phyloP scores from a whole-genome alignment of 257 asterid genomes.

The Solanum paucissectum region DNA sequence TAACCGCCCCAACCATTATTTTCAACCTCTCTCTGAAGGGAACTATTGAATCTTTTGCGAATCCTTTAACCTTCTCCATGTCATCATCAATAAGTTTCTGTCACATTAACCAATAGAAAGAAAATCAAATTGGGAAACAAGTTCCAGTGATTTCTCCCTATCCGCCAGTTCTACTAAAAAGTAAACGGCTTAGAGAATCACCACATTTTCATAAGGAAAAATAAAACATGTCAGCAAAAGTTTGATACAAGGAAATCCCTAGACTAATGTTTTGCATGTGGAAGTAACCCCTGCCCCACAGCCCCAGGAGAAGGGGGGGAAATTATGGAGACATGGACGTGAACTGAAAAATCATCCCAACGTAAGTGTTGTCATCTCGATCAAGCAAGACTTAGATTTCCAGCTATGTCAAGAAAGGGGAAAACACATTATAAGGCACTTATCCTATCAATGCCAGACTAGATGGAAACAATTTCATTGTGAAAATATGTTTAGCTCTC shows the following conservation, averaged over 20 bases:
- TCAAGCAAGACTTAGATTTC: background rate
- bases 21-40: slow-evolving; percentile 78
- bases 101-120: background rate
- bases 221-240: background rate
- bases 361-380: background rate
- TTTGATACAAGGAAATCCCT: background rate
- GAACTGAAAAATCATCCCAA: background rate
- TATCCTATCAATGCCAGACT: background rate
- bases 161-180: background rate
- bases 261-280: background rate
- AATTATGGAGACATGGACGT: background rate
- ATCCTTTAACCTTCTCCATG: slow-evolving; percentile 62
- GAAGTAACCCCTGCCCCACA: background rate
- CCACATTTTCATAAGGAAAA: background rate
- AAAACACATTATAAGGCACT: background rate
- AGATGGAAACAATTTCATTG: background rate
- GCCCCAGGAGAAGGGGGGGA: background rate
- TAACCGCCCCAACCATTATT: slow-evolving; percentile 71
- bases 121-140: background rate
- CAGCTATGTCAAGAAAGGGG: background rate
- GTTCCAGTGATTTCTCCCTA: background rate
- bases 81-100: slow-evolving; percentile 69
- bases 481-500: background rate
- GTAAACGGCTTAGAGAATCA: background rate
- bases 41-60: slow-evolving; percentile 44